Evolutionary conservation across 2,329 filamentous ascomycete genomes (phyloP), one percentile per base, ranked within the genome.

Genomic region (Fonsecaea pedrosoi): DNA sequence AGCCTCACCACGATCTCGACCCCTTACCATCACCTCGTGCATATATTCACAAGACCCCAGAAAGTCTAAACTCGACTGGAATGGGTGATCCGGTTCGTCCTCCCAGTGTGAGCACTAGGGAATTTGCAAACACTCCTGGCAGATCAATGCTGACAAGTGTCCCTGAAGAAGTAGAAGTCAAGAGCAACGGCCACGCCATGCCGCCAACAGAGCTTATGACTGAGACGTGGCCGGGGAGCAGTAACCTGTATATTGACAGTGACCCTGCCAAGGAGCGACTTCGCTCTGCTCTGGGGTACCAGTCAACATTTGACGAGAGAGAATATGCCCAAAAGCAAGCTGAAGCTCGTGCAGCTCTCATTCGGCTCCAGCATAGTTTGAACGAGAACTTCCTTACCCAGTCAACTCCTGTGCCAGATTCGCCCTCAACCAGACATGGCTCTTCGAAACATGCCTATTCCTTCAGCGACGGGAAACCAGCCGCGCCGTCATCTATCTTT

Each of bases 321-420:
- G 70, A 69, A 45, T 71, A 71, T 58, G 62, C 68, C 25, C 69
- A 69, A 42, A 73, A 73, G 62, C 71, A 73, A 60, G 70, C 69
- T 38, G 66, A 73, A 50, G 71, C 71, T 25, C 67, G 69, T 30
- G 71, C 69, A 37, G 71, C 71, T 37, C 61, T 73, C 38, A 60
- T 73, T 30, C 65, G 69, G 48, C 70, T 73, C 21, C 71, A 73
- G 35, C 54, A 72, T 40, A 73, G 71, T 55, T 60, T 73, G 54
- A 69, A 73, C 42, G 70, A 72, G 60, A 60, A 67, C 37, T 71
- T 72, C 35, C 62, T 70, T 15, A 54, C 56, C 34, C 60, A 67
- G 4, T 62, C 70, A 32, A 9, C 40, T 34, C 38, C 59, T 34
- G 59, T 57, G 25, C 60, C 63, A 42, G 35, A 54, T 9, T 50